phyloP scores from a whole-genome alignment of 1,139 yeast genomes.

The Pichia sp. region DNA sequence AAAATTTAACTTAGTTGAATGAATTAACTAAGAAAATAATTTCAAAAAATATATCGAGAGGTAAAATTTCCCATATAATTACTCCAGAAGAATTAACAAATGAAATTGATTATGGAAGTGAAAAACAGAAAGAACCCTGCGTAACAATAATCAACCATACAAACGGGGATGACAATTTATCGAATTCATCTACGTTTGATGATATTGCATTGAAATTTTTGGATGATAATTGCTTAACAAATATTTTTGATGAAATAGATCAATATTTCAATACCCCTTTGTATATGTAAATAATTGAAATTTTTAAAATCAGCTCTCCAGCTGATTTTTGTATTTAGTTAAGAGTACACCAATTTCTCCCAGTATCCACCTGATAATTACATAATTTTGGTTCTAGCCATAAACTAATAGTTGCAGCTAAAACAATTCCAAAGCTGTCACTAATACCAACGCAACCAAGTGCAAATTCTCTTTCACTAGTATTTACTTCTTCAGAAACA shows the following conservation, averaged over 20 bases:
- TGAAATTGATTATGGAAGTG: neutral
- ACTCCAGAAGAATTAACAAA: conserved; percentile 3
- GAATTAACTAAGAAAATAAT: conserved; percentile 4
- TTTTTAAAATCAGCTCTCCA: neutral
- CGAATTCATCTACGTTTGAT: neutral
- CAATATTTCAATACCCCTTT: neutral
- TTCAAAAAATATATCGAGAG: conserved; percentile 2
- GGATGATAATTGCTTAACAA: conserved; percentile 2
- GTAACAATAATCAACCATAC: neutral
- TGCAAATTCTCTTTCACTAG: conserved; percentile 67
- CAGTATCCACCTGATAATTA: conserved; percentile 54
- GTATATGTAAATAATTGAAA: neutral
- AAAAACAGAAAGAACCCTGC: neutral
- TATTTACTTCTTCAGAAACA: conserved; percentile 59
- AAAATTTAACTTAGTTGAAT: conserved; percentile 5
- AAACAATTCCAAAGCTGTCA: conserved; percentile 80
- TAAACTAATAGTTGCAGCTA: conserved; percentile 73
- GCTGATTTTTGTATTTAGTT: conserved; percentile 11
- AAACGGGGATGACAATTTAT: neutral
- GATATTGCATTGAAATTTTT: conserved; percentile 3
- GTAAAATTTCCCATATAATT: conserved; percentile 5
- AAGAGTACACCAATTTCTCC: conserved; percentile 57
- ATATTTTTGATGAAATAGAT: conserved; percentile 7
- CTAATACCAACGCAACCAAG: conserved; percentile 93
- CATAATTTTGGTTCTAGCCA: conserved; percentile 74